These are phyloP conservation scores for Lipomyces orientalis DNA, from an alignment of 805 yeast species.

Conservation along the genomic window DNA sequence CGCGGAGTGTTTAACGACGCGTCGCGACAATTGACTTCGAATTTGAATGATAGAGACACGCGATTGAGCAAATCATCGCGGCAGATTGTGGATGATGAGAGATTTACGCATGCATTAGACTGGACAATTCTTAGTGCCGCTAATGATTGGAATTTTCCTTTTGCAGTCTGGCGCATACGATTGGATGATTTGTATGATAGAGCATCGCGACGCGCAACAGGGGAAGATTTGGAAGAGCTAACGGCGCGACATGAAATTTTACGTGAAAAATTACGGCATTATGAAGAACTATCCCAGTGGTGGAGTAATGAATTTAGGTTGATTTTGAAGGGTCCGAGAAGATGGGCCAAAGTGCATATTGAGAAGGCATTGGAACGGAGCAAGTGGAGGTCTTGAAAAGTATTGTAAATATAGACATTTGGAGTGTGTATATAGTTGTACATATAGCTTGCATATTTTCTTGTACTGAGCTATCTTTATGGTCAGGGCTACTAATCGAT, in stretches of 20 bases:
- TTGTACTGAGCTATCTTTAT: background rate
- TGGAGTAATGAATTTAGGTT: background rate
- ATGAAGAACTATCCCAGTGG: background rate
- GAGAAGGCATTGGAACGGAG: background rate
- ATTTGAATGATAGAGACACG: background rate
- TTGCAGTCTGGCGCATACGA: background rate
- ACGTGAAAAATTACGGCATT: background rate
- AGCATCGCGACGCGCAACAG: background rate
- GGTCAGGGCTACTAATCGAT: background rate
- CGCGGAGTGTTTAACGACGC: background rate
- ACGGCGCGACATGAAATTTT: background rate
- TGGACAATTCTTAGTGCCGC: background rate
- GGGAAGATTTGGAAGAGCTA: background rate
- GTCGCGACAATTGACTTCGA: background rate
- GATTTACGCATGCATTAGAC: background rate
- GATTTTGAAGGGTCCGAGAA: background rate
- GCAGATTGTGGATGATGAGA: constrained; percentile 1
- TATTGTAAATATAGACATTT: background rate
- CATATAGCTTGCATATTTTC: background rate
- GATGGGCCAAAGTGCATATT: background rate
- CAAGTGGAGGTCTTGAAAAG: background rate
- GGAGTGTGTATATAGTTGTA: background rate
- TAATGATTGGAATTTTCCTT: background rate
- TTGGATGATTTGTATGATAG: background rate
- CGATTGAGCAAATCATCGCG: background rate